These are phyloP conservation scores for Alnus rubra DNA, from an alignment of 306 rosid genomes.

Conservation along the genomic window DNA sequence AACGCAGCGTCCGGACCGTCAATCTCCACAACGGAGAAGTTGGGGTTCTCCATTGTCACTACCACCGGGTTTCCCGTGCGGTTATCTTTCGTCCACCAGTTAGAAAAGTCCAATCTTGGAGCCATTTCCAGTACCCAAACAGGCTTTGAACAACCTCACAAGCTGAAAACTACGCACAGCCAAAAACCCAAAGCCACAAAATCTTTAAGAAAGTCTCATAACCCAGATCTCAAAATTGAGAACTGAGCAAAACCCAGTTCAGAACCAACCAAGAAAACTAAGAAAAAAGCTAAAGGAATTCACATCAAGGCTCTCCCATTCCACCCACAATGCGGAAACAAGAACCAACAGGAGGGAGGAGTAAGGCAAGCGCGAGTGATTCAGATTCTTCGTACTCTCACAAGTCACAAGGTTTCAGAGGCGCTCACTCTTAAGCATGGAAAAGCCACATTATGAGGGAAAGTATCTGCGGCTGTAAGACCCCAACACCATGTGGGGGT, in stretches of 20 bases:
- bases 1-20: slow-evolving; percentile 82
- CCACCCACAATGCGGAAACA: slow-evolving; percentile 40
- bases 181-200: slow-evolving; percentile 10
- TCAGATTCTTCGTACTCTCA: slow-evolving; percentile 32
- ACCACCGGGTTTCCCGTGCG: slow-evolving; percentile 79
- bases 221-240: slow-evolving; percentile 59
- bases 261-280: slow-evolving; percentile 19
- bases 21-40: slow-evolving; percentile 82
- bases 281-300: slow-evolving; percentile 32
- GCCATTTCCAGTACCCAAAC: slow-evolving; percentile 48
- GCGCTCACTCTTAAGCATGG: slow-evolving; percentile 41
- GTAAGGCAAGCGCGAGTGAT: slow-evolving; percentile 22
- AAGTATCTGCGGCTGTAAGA: slow-evolving; percentile 82
- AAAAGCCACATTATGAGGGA: slow-evolving; percentile 78
- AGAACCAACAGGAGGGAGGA: slow-evolving; percentile 16
- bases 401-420: slow-evolving; percentile 31
- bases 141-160: slow-evolving; percentile 21
- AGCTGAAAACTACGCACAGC: slow-evolving; percentile 1
- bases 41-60: slow-evolving; percentile 89
- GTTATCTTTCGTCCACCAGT: slow-evolving; percentile 60
- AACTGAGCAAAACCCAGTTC: slow-evolving; percentile 40
- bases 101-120: slow-evolving; percentile 70
- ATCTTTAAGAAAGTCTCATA: slow-evolving; percentile 22
- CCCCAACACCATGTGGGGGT: slow-evolving; percentile 54
- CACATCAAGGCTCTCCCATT: slow-evolving; percentile 33